A percentile compares a stretch with the other conserved stretches of the same genome.
phyloP scores from a whole-genome alignment of 1,139 yeast genomes.

The Debaryomyces subglobosus region DNA sequence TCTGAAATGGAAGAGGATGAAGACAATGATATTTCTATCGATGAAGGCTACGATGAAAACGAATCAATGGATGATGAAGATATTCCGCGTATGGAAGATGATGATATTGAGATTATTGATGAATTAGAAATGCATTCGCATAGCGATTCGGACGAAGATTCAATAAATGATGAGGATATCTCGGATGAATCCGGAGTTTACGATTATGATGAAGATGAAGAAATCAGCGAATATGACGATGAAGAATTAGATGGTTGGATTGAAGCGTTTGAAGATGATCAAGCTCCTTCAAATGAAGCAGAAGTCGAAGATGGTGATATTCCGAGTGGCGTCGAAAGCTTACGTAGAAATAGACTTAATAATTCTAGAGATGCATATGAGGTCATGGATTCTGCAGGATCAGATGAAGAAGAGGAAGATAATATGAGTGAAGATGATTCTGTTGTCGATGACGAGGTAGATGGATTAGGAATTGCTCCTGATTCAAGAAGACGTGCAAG shows the following conservation, averaged over 20 bases:
- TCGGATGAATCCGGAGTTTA: conserved; percentile 37
- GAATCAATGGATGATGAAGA: conserved; percentile 23
- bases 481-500: conserved; percentile 21
- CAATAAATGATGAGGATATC: conserved; percentile 29
- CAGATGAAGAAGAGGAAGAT: conserved; percentile 23
- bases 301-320: conserved; percentile 15
- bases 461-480: conserved; percentile 16
- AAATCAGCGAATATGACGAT: conserved; percentile 40
- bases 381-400: conserved; percentile 12
- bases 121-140: conserved; percentile 26
- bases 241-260: conserved; percentile 50
- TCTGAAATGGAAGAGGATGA: conserved; percentile 24
- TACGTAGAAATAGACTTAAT: conserved; percentile 8
- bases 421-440: conserved; percentile 28
- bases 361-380: conserved; percentile 7
- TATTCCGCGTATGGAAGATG: conserved; percentile 24
- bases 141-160: conserved; percentile 24
- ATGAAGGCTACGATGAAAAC: conserved; percentile 33
- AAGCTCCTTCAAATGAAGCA: conserved; percentile 17
- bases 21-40: conserved; percentile 23
- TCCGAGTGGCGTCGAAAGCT: conserved; percentile 12
- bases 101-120: conserved; percentile 22
- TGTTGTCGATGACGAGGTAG: conserved; percentile 25
- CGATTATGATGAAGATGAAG: conserved; percentile 33
- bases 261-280: conserved; percentile 41